phyloP scores from a whole-genome alignment of 2,329 filamentous ascomycete genomes.

The Chaetoscypha palmicola region DNA sequence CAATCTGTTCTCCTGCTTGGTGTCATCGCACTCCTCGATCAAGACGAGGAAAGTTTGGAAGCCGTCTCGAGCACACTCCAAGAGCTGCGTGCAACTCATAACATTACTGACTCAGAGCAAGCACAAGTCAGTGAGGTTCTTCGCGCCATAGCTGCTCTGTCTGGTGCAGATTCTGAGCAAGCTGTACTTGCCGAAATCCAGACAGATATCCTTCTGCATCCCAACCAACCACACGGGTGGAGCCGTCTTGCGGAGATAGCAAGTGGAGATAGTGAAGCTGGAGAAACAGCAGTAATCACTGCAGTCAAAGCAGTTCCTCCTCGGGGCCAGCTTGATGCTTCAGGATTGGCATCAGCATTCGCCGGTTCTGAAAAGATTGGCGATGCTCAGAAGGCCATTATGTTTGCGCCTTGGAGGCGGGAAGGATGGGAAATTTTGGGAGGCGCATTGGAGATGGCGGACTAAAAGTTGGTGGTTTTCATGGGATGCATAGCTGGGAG shows the following conservation, averaged over 20 bases:
- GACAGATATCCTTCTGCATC: conserved; percentile 72
- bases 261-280: conserved; percentile 44
- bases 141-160: conserved; percentile 61
- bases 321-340: conserved; percentile 57
- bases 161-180: conserved; percentile 40
- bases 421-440: conserved; percentile 26
- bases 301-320: conserved; percentile 70
- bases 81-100: conserved; percentile 59
- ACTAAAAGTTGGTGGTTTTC: no score
- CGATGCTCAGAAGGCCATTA: conserved; percentile 70
- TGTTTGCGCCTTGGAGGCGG: conserved; percentile 70
- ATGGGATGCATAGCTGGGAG: no score
- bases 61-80: conserved; percentile 76
- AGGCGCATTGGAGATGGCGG: conserved; percentile 4
- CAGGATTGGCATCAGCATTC: conserved; percentile 66
- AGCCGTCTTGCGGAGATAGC: conserved; percentile 58
- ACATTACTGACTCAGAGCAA: conserved; percentile 56
- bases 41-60: conserved; percentile 70
- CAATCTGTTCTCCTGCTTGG: conserved; percentile 75
- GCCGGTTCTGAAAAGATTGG: conserved; percentile 62
- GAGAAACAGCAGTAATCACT: conserved; percentile 77
- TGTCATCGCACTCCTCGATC: conserved; percentile 73
- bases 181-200: conserved; percentile 59
- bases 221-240: conserved; percentile 76
- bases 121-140: conserved; percentile 67